A percentile compares a stretch with the other conserved stretches of the same genome.
These are phyloP conservation scores for Neoboletus subvelutipes DNA, from an alignment of 768 basidiomycete species.

Conservation along the genomic window DNA sequence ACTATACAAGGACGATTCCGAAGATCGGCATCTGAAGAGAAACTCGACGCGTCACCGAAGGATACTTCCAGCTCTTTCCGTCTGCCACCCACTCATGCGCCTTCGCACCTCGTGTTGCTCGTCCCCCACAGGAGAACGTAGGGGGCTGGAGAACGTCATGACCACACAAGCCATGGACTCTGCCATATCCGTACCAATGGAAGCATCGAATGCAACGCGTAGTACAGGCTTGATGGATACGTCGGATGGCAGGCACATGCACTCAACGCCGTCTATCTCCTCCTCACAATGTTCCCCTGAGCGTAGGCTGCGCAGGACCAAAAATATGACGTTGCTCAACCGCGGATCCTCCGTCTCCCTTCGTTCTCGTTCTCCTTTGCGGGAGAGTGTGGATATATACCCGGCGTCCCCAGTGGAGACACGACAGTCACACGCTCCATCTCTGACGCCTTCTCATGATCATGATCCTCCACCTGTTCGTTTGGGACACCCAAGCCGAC, in stretches of 20 bases:
- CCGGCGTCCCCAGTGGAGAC: conserved; percentile 18
- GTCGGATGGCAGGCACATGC: conserved; percentile 14
- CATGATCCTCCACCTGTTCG: conserved; percentile 32
- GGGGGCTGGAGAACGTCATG: background rate
- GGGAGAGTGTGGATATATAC: conserved; percentile 19
- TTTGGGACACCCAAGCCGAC: conserved; percentile 52
- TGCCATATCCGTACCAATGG: conserved; percentile 23
- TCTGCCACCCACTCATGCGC: conserved; percentile 14
- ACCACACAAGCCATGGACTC: conserved; percentile 18
- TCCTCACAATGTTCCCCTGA: conserved; percentile 29
- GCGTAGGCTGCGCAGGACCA: conserved; percentile 41
- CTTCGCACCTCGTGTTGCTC: conserved; percentile 15
- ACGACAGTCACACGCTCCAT: conserved; percentile 21
- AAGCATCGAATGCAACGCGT: conserved; percentile 18
- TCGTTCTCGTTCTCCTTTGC: conserved; percentile 24
- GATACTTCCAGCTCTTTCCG: conserved; percentile 23
- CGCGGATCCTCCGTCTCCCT: conserved; percentile 25
- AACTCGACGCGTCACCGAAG: conserved; percentile 18
- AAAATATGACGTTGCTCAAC: conserved; percentile 35
- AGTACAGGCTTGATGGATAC: conserved; percentile 21
- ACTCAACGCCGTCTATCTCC: conserved; percentile 22
- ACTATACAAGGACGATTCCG: conserved; percentile 10
- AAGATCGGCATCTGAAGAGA: conserved; percentile 13
- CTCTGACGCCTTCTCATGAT: conserved; percentile 22
- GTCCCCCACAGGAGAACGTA: conserved; percentile 6